Percentiles rank a stretch among this genome's conserved stretches.
Conservation (phyloP, 495 filamentous ascomycete genomes). For the Xanthoparmelia taractica region DNA sequence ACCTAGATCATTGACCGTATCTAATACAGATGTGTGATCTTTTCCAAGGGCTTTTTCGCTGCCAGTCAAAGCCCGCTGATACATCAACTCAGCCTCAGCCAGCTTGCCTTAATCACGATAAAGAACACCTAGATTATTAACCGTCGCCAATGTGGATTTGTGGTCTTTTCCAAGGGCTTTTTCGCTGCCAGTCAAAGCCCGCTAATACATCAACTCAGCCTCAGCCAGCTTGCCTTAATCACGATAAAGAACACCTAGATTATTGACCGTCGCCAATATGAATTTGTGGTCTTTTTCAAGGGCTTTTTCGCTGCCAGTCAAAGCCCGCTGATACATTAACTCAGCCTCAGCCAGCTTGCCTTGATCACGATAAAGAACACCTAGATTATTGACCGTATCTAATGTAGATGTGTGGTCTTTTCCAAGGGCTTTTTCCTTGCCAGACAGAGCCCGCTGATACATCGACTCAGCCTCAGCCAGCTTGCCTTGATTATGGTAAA, state of each 20-base stretch:
- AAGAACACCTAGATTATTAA: conserved; percentile 22
- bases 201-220: conserved; percentile 25
- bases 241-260: conserved; percentile 19
- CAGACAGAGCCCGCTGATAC: conserved; percentile 32
- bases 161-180: conserved; percentile 28
- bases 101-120: conserved; percentile 22
- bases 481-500: conserved; percentile 26
- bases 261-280: background rate
- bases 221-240: conserved; percentile 22
- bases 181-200: conserved; percentile 21
- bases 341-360: conserved; percentile 29
- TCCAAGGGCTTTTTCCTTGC: conserved; percentile 25
- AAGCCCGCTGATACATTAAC: conserved; percentile 31
- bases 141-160: conserved; percentile 30
- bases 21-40: conserved; percentile 27
- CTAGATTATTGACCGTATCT: conserved; percentile 18
- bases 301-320: conserved; percentile 31
- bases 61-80: conserved; percentile 16
- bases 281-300: background rate
- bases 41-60: conserved; percentile 26
- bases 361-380: conserved; percentile 22
- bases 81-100: conserved; percentile 24
- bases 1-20: conserved; percentile 26
- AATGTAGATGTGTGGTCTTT: background rate
- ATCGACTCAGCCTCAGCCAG: conserved; percentile 30